phyloP scores from a whole-genome alignment of 768 basidiomycete genomes.

The Rubroboletus pulcherrimus region DNA sequence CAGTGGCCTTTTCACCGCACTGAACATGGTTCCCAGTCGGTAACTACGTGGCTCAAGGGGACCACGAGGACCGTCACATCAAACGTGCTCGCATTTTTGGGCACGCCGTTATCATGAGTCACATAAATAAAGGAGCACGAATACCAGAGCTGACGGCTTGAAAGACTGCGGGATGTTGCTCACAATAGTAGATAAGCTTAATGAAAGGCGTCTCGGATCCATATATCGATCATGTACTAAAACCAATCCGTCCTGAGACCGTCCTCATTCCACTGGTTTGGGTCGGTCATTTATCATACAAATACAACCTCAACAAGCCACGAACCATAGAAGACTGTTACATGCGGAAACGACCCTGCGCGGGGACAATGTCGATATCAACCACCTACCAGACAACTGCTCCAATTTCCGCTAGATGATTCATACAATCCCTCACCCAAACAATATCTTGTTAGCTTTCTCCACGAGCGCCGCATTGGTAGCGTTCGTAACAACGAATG shows the following conservation, averaged over 20 bases:
- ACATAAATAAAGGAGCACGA: neutral
- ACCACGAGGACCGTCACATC: neutral
- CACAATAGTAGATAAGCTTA: neutral
- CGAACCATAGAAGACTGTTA: neutral
- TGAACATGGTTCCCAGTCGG: neutral
- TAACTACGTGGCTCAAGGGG: neutral
- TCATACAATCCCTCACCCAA: conserved; percentile 8
- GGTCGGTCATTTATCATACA: neutral
- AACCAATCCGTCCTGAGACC: neutral
- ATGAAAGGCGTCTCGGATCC: neutral
- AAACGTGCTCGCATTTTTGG: neutral
- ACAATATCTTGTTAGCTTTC: conserved; percentile 26
- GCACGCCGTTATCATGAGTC: neutral
- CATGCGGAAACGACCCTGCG: neutral
- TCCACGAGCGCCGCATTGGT: conserved; percentile 20
- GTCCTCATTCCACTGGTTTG: neutral
- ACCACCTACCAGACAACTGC: neutral
- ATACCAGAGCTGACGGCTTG: neutral
- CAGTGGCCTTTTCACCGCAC: neutral
- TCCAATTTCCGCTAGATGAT: neutral
- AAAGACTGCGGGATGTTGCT: neutral
- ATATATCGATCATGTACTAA: too few species aligned
- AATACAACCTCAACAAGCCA: too few species aligned
- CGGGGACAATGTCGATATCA: neutral
- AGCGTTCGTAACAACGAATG: conserved; percentile 22